Percentiles rank a stretch among this genome's conserved stretches.
phyloP scores from a whole-genome alignment of 192 early-diverging fungal species.

The Gigaspora rosea region DNA sequence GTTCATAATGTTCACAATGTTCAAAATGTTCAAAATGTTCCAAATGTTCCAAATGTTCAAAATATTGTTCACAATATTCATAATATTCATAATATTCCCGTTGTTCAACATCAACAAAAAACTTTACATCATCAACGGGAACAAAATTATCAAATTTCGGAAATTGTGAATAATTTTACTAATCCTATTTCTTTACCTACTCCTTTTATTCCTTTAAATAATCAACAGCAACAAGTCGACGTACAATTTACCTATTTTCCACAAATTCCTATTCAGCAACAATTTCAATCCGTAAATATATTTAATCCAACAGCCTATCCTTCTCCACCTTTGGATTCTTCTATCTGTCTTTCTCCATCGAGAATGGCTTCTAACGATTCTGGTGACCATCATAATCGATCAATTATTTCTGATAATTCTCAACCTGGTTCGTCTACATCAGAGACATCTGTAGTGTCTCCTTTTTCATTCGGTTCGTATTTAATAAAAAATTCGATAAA shows the following conservation, averaged over 20 bases:
- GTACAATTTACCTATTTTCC: too few species aligned
- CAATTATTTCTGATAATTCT: slow-evolving; percentile 7
- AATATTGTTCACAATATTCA: too few species aligned
- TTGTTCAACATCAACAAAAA: neutral
- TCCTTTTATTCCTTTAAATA: neutral
- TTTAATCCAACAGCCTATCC: neutral
- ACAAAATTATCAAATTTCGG: neutral
- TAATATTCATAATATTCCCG: neutral
- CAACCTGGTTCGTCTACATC: neutral
- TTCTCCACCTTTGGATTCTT: slow-evolving; percentile 1
- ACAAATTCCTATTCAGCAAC: neutral
- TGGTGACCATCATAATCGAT: neutral
- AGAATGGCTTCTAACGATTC: neutral
- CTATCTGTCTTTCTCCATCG: neutral
- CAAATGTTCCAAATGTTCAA: too few species aligned
- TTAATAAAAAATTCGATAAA: too few species aligned
- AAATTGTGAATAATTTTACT: neutral
- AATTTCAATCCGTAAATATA: neutral
- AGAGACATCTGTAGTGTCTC: neutral
- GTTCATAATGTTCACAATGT: too few species aligned
- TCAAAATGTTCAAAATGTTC: too few species aligned
- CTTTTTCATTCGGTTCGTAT: slow-evolving; percentile 8
- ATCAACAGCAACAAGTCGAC: neutral
- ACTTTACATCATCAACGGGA: neutral
- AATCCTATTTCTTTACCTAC: neutral